Percentiles rank a stretch among this genome's conserved stretches.
Evolutionary conservation across 2,329 filamentous ascomycete genomes (phyloP).

Genomic region (Calonectria hongkongensis): DNA sequence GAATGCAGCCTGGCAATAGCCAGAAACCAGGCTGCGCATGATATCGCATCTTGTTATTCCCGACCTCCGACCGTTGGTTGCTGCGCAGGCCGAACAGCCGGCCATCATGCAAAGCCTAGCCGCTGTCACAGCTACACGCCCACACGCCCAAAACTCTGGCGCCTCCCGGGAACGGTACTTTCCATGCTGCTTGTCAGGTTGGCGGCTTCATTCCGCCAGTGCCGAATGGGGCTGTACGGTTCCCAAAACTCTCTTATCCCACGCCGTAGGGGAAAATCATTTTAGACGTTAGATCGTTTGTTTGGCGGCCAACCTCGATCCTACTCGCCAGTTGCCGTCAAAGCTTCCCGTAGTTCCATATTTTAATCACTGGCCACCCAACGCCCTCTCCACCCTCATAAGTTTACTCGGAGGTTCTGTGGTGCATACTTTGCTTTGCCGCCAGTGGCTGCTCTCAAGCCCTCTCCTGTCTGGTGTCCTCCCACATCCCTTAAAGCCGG

Average conservation of each 20-base stretch:
- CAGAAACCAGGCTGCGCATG: conserved; percentile 14
- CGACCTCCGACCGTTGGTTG: conserved; percentile 9
- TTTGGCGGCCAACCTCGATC: conserved; percentile 1
- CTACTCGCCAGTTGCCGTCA: conserved; percentile 17
- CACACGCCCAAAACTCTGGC: conserved; percentile 4
- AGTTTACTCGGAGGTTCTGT: conserved; percentile 22
- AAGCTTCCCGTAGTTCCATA: conserved; percentile 14
- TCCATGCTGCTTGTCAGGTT: conserved; percentile 12
- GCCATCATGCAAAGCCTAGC: conserved; percentile 15
- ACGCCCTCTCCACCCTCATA: neutral
- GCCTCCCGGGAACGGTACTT: conserved; percentile 24
- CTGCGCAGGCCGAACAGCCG: conserved; percentile 34
- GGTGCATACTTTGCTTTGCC: conserved; percentile 23
- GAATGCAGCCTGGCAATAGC: conserved; percentile 37
- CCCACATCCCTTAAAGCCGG: conserved; percentile 38
- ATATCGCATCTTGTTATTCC: conserved; percentile 23
- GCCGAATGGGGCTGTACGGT: conserved; percentile 26
- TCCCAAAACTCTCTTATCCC: conserved; percentile 21
- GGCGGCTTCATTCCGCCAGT: conserved; percentile 25
- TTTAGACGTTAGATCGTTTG: conserved; percentile 13
- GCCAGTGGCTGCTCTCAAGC: conserved; percentile 10
- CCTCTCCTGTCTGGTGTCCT: conserved; percentile 8
- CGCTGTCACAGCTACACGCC: conserved; percentile 26
- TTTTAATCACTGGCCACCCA: neutral
- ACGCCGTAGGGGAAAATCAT: conserved; percentile 19